Conservation (phyloP, 2,329 filamentous ascomycete genomes). For the Paracamarosporium sp. region DNA sequence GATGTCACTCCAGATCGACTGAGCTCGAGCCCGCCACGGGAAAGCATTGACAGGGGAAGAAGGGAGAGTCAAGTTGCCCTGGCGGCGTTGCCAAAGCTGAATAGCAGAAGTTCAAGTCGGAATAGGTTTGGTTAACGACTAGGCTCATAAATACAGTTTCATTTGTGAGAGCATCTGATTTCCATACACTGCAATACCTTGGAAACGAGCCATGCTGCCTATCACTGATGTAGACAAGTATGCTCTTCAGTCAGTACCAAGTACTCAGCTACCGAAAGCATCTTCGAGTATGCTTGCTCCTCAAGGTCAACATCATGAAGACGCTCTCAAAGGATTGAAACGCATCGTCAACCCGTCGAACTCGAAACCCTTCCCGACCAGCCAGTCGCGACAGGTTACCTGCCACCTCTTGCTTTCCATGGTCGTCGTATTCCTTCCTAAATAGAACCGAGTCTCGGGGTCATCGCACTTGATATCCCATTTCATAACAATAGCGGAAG, state of each 20-base stretch:
- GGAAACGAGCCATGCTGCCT: background rate
- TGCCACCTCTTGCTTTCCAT: background rate
- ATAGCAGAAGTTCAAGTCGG: background rate
- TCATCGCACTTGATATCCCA: background rate
- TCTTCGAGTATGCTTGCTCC: background rate
- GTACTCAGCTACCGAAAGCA: background rate
- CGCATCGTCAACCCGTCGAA: background rate
- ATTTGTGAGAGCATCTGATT: too few species aligned
- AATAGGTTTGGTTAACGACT: background rate
- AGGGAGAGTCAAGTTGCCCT: background rate
- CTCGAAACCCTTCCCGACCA: background rate
- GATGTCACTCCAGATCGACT: conserved; percentile 7
- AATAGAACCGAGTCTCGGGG: background rate
- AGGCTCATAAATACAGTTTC: background rate
- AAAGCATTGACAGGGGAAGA: background rate
- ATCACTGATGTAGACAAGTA: too few species aligned
- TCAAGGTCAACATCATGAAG: too few species aligned
- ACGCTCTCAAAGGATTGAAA: background rate
- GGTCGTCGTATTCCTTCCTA: background rate
- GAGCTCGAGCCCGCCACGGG: background rate
- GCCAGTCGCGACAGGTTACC: background rate
- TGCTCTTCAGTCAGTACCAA: too few species aligned
- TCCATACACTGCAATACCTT: background rate
- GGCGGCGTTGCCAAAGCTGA: background rate
- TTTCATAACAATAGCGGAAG: background rate